Evolutionary conservation across 2,329 filamentous ascomycete species (phyloP), one percentile per base, ranked within the genome.

Genomic region (Acrodontium crateriforme): DNA sequence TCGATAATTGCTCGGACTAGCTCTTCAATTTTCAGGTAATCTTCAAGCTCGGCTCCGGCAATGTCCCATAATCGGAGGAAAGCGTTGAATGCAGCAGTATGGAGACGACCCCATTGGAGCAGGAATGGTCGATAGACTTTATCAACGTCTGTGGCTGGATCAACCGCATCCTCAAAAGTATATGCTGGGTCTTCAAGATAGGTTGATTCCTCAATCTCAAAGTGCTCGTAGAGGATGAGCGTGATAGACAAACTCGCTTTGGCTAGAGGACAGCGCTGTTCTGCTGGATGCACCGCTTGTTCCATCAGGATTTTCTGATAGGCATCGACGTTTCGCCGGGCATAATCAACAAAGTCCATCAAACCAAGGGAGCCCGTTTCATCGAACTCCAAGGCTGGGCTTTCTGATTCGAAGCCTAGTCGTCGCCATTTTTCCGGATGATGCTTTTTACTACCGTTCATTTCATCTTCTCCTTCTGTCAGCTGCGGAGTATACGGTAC

Each of bases 291-390:
- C 5, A 76, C 73, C 3, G 81, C 78, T 55, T 98, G 89, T 55
- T 98, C 89, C 18, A 94, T 62, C 10, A 98, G 41, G 42, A 92
- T 65, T 57, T 92, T 94, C 51, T 93, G 85, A 43, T 92, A 95
- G 8, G 74, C 73, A 49, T 94, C 85, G 52, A 93, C 83, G 48
- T 93, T 77, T 50, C 84, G 92, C 46, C 79, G 72, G 26, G 93
- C 83, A 51, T 83, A 98, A 53, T 95, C 85, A 2, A 84, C 82
- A 46, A 98, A 57, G 52, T 98, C 89, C 85, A 98, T 95, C 71
- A 98, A 82, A 16, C 89, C 89, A 29, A 98, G 57, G 50, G 85
- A 95, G 0, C 89, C 89, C 16, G 80, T 78, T 20, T 71, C 63
- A 12, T 83, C 75, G 48, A 98, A 95, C 43, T 98, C 89, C 44